Evolutionary conservation across 345 rosid genomes (phyloP).

Genomic region (Tarenaya hassleriana): DNA sequence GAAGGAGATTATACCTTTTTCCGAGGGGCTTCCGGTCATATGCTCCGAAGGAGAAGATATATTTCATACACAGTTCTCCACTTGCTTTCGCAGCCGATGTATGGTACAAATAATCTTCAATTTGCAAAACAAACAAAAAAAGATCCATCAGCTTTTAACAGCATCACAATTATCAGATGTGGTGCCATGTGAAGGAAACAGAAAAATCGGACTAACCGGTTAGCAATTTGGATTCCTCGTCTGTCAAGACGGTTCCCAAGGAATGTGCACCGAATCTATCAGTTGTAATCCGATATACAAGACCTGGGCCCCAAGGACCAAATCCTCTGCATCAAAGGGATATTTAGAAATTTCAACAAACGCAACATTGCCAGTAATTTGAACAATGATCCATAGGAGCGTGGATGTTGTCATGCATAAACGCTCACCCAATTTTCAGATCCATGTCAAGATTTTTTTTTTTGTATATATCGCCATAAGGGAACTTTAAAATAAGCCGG

Average conservation of each 20-base stretch:
- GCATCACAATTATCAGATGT: conserved; percentile 11
- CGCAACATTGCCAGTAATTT: background rate
- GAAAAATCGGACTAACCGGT: conserved; percentile 51
- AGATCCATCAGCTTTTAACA: conserved; percentile 15
- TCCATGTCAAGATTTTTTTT: too few relatives aligned
- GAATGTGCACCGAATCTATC: conserved; percentile 78
- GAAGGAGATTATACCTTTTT: too few relatives aligned
- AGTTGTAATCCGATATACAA: conserved; percentile 66
- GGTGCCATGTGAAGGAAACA: conserved; percentile 1
- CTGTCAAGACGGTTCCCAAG: conserved; percentile 43
- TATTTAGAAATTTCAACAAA: background rate
- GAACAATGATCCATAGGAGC: background rate
- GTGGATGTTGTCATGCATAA: too few relatives aligned
- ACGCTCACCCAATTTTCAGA: too few relatives aligned
- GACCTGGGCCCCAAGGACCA: conserved; percentile 96
- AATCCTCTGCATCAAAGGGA: conserved; percentile 59
- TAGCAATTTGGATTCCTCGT: conserved; percentile 70
- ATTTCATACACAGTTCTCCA: conserved; percentile 94
- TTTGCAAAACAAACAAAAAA: too few relatives aligned
- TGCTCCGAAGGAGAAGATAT: conserved; percentile 91
- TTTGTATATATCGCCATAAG: background rate
- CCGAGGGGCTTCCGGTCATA: conserved; percentile 78
- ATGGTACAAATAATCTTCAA: conserved; percentile 78
- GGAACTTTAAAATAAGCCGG: background rate
- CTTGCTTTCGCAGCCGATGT: conserved; percentile 92